Base-by-base conservation (phyloP, 768 basidiomycete genomes). In the Tulasnella sp. region DNA sequence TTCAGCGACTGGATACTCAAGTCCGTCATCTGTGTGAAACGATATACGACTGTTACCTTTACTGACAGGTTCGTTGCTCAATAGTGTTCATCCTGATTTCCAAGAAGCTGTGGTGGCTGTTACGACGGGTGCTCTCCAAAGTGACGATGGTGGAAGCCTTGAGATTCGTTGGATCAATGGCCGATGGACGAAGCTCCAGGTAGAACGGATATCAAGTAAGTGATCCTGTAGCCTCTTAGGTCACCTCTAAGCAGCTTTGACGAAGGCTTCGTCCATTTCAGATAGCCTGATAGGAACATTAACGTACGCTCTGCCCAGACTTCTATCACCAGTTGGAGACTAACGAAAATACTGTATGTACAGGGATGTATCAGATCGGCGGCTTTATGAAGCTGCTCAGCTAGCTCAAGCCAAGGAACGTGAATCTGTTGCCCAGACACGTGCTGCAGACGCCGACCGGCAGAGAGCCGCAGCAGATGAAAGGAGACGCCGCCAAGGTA, bases 401-500 rank as follows among this genome's bases (percentile, higher is more conserved):
- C 59, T 71, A 66, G 57, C 67, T 63, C 61, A 70, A 65, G 64
- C 65, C 60, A 43, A 72, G 66, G 64, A 61, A 60, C 53, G 64
- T 66, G 70, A 72, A 59, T 66, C 68, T 38, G 55, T 63, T 1
- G 69, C 70, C 49, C 63, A 63, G 21, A 25, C 65, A 45, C 63
- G 66, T 4, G 67, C 67, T 17, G 66, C 63, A 30, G 68, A 69
- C 15, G 67, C 68, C 21, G 68, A 69, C 42, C 62, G 62, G 45
- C 59, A 65, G 31, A 51, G 66, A 22, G 59, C 54, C 17, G 68
- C 66, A 31, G 68, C 68, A 7, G 66, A 66, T 15, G 66, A 68
- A 53, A 66, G 67, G 24, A 55, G 67, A 21, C 67, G 72, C 2
- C 70, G 69, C 38, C 73, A 74, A 62, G 65, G 65, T 65, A 48